phyloP scores from a whole-genome alignment of 371 early-diverging fungal species.

The Apophysomyces elegans region DNA sequence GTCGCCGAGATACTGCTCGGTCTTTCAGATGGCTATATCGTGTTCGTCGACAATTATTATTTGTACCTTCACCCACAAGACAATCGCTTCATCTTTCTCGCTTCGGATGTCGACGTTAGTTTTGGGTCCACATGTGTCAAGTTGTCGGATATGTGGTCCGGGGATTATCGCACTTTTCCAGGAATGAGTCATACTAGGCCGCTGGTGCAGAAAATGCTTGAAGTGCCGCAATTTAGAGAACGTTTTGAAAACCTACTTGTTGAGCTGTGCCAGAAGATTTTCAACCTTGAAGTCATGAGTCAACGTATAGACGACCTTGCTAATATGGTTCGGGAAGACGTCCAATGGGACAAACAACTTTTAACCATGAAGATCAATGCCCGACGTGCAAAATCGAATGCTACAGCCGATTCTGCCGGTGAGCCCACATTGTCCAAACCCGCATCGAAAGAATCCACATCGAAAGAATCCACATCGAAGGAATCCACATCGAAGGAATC shows the following conservation, averaged over 20 bases:
- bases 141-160: slow-evolving; percentile 25
- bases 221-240: slow-evolving; percentile 25
- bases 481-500: too few relatives aligned
- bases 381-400: too few relatives aligned
- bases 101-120: slow-evolving; percentile 41
- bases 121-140: slow-evolving; percentile 29
- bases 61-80: slow-evolving; percentile 23
- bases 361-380: not conserved
- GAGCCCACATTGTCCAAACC: too few relatives aligned
- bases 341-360: slow-evolving; percentile 24
- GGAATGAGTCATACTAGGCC: slow-evolving; percentile 21
- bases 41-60: slow-evolving; percentile 44
- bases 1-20: slow-evolving; percentile 41
- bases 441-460: too few relatives aligned
- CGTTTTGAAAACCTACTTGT: slow-evolving; percentile 27
- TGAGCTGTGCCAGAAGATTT: slow-evolving; percentile 21
- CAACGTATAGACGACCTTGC: slow-evolving; percentile 17
- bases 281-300: slow-evolving; percentile 22
- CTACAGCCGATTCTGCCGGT: too few relatives aligned
- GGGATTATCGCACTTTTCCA: slow-evolving; percentile 38
- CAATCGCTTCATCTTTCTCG: slow-evolving; percentile 26
- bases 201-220: slow-evolving; percentile 18
- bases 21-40: slow-evolving; percentile 41
- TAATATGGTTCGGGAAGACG: slow-evolving; percentile 18
- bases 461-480: too few relatives aligned